Conservation (phyloP, 805 yeast species). For the Ogataea henricii region DNA sequence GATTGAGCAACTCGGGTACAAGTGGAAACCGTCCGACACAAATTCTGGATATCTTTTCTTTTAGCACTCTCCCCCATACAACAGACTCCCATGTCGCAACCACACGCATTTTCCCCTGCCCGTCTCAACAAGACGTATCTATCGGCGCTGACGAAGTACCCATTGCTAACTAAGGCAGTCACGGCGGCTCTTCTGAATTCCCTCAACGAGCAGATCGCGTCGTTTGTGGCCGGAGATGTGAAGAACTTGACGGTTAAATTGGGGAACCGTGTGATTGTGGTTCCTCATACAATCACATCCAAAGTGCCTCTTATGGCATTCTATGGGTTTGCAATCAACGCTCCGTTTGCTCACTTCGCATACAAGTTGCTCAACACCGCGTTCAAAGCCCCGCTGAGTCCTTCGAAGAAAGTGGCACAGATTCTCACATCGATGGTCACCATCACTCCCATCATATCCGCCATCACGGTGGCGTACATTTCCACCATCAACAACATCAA, state of each 20-base stretch:
- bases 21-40: not conserved
- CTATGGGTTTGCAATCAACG: conserved; percentile 54
- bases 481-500: conserved; percentile 46
- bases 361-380: conserved; percentile 48
- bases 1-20: not conserved
- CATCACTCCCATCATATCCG: conserved; percentile 55
- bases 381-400: conserved; percentile 45
- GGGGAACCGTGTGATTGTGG: conserved; percentile 20
- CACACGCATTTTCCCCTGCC: not conserved
- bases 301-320: conserved; percentile 56
- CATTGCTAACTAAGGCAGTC: conserved; percentile 58
- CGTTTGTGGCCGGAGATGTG: conserved; percentile 49
- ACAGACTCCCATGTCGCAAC: not conserved
- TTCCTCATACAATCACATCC: conserved; percentile 44
- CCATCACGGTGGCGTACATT: conserved; percentile 52
- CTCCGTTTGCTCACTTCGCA: conserved; percentile 60
- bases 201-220: conserved; percentile 60
- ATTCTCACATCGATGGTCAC: conserved; percentile 53
- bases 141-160: conserved; percentile 44
- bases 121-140: conserved; percentile 35
- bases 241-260: conserved; percentile 25
- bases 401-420: conserved; percentile 47
- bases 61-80: not conserved
- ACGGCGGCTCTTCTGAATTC: conserved; percentile 59
- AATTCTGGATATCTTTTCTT: too few species aligned